Evolutionary conservation across 1,284 basidiomycete genomes (phyloP), one percentile per base, ranked within the genome.

Genomic region (Boletus subluridellus): DNA sequence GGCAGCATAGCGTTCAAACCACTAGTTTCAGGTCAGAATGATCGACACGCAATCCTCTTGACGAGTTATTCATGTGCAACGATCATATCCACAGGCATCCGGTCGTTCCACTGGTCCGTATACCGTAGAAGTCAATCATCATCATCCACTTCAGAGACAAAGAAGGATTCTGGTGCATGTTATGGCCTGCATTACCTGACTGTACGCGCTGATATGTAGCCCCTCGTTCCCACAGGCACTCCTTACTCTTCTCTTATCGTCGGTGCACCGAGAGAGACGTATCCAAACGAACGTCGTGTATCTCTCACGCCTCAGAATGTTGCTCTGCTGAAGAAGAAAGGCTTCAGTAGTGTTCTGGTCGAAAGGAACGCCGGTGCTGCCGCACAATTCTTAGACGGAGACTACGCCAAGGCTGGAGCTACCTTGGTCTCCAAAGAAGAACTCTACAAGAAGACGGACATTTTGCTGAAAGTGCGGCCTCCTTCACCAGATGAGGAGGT

Each of bases 391-490:
- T 76, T 86, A 57, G 89, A 94, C 67, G 86, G 86, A 64, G 86
- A 89, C 44, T 94, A 92, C 69, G 76, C 75, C 58, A 81, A 83
- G 45, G 91, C 89, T n/a, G 91, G 91, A 5, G 91, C 90, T 28
- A 86, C 82, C 2, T 71, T 94, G 55, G 86, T 84, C 30, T 82
- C 85, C 50, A 78, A 78, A 64, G 82, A 86, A 55, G 83, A 87
- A 60, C 73, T 92, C 5, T 87, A 83, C 67, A 73, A 74, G 48
- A 76, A 77, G 38, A 78, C 89, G 2, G 90, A 94, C 69, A 89
- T 94, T 66, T 77, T 92, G 66, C 79, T 94, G 61, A 93, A 93
- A 81, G 90, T 94, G 57, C 82, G 89, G 60, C 84, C 90, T 42
- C 91, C 91, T 42, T 71, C 82, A 37, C 70, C 78, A 51, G 84